Base-by-base conservation (phyloP, 495 filamentous ascomycete genomes). In the Pseudomonodictys pantanalensis region DNA sequence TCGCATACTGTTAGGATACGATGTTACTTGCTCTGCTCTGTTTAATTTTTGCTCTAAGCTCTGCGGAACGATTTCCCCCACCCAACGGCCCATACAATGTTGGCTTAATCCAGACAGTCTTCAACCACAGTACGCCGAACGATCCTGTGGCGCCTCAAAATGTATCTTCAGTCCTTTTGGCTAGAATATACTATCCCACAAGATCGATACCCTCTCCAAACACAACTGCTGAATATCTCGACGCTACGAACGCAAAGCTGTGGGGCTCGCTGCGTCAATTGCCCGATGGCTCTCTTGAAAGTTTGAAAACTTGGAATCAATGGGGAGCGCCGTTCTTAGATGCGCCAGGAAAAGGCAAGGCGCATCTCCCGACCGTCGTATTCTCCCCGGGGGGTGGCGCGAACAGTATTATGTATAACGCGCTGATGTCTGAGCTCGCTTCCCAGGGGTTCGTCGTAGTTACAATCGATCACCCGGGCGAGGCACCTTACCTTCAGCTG, bases 361-460 rank as follows among this genome's bases (percentile, higher is more conserved):
- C 23, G 18, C 23, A 52, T 15, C 29, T 28, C 3, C 62, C 56
- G 18, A 65, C 62, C 3, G 24, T 60, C 8, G 41, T 65, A 28
- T 50, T 65, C 23, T 55, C 49, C 12, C 48, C 62, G 24, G 62
- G 56, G 20, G 56, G 42, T 17, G 49, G 62, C 42, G 28, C 23
- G 11, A 58, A 50, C 29, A 47, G 24, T 1, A 41, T 46, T 1
- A 65, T 65, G 60, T 51, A 49, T 43, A 56, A 38, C 33, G 10
- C 15, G 25, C 2, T 60, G n/a, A 12, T 24, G 1, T 24, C 62
- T 2, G 43, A 59, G 6, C 30, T 65, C 15, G 62, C 62, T 12
- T 65, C 62, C 11, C 39, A 65, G 5, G 62, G 62, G 20, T 65
- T 60, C 45, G 55, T 56, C 3, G 56, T 65, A 10, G 41, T 59